Evolutionary conservation across 2,329 filamentous ascomycete species (phyloP).

Genomic region (Fusarium albidum): DNA sequence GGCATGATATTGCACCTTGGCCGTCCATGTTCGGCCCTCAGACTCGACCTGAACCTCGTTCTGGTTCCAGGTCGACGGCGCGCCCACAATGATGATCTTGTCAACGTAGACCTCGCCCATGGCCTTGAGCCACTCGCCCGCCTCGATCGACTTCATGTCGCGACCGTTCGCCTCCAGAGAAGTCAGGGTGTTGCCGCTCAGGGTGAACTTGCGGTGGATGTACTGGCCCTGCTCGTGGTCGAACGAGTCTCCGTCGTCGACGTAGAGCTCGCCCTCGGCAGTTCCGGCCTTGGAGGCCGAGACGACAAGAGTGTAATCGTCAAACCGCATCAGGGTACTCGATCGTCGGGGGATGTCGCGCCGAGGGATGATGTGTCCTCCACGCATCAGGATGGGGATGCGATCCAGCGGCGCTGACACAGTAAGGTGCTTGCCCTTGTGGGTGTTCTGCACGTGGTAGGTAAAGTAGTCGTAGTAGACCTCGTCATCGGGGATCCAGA

Average conservation of each 20-base stretch:
- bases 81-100: conserved; percentile 84
- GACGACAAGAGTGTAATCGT: conserved; percentile 93
- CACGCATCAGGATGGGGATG: conserved; percentile 90
- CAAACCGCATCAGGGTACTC: conserved; percentile 87
- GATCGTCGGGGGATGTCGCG: conserved; percentile 89
- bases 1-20: conserved; percentile 67
- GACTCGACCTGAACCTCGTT: conserved; percentile 64
- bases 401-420: conserved; percentile 83
- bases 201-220: conserved; percentile 83
- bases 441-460: conserved; percentile 75
- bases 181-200: conserved; percentile 67
- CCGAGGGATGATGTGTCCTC: conserved; percentile 89
- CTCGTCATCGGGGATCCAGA: conserved; percentile 90
- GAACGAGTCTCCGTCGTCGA: conserved; percentile 94
- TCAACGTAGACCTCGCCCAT: conserved; percentile 84
- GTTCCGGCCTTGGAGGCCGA: conserved; percentile 64
- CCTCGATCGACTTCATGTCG: conserved; percentile 58
- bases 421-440: conserved; percentile 73
- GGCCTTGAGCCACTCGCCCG: conserved; percentile 78
- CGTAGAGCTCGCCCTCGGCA: conserved; percentile 84
- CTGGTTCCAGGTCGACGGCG: conserved; percentile 75
- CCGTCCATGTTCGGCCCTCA: conserved; percentile 62
- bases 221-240: conserved; percentile 87
- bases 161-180: conserved; percentile 72
- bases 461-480: conserved; percentile 97